These are phyloP conservation scores for Phytopythium aichiense DNA, from an alignment of 352 stramenopile genomes.

Conservation along the genomic window DNA sequence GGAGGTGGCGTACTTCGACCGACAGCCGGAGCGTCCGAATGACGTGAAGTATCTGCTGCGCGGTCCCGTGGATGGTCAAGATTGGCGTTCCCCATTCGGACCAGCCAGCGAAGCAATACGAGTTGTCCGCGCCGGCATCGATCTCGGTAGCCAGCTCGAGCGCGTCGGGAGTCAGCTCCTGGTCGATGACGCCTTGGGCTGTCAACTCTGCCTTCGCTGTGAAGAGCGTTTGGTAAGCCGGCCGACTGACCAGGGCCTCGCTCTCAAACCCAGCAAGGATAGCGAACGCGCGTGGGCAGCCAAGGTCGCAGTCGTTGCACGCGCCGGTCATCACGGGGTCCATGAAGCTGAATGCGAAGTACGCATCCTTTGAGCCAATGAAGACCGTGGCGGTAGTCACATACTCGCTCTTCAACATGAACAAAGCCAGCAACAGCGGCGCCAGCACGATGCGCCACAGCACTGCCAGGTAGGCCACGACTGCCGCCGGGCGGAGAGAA, in stretches of 20 bases:
- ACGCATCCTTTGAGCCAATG: constrained; percentile 17
- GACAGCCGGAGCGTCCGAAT: constrained; percentile 10
- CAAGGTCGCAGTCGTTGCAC: constrained; percentile 9
- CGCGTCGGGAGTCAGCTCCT: constrained; percentile 7
- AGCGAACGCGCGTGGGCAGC: constrained; percentile 2
- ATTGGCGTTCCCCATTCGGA: constrained; percentile 13
- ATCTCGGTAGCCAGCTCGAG: constrained; percentile 8
- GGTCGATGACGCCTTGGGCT: neutral
- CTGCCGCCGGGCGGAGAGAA: constrained; percentile 3
- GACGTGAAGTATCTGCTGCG: constrained; percentile 8
- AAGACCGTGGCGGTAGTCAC: constrained; percentile 9
- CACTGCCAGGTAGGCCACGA: constrained; percentile 12
- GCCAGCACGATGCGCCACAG: constrained; percentile 14
- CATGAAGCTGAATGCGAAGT: constrained; percentile 17
- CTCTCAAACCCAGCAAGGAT: constrained; percentile 6
- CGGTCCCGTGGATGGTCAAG: constrained; percentile 8
- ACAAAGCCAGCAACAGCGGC: constrained; percentile 8
- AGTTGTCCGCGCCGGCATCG: constrained; percentile 9
- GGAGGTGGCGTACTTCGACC: constrained; percentile 7
- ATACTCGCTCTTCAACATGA: constrained; percentile 14
- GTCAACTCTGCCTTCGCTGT: constrained; percentile 3
- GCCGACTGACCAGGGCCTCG: constrained; percentile 13
- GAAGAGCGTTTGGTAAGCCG: constrained; percentile 15
- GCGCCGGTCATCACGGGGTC: constrained; percentile 11
- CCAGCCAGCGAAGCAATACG: constrained; percentile 13